These are phyloP conservation scores for Globisporangium nunn DNA, from an alignment of 352 stramenopile genomes.

Conservation along the genomic window DNA sequence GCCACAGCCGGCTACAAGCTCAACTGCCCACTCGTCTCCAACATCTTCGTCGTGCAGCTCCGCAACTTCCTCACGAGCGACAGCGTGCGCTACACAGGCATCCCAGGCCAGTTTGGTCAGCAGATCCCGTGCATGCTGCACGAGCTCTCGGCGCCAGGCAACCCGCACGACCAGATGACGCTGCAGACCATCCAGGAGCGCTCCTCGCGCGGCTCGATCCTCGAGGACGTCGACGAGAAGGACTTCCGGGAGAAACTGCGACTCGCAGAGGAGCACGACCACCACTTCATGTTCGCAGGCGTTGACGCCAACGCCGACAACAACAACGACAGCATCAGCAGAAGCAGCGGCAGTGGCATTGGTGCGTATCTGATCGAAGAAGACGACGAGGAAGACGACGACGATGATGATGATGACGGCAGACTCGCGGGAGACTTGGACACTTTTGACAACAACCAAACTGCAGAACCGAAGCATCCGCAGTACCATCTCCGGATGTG, in stretches of 20 bases:
- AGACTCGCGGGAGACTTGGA: slow-evolving; percentile 6
- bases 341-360: slow-evolving; percentile 1
- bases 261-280: slow-evolving; percentile 10
- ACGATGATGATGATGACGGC: slow-evolving; percentile 6
- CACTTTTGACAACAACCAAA: slow-evolving; percentile 1
- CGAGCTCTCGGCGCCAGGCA: slow-evolving; percentile 24
- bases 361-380: slow-evolving; percentile 13
- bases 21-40: slow-evolving; percentile 44
- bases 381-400: slow-evolving; percentile 17
- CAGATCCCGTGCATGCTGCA: slow-evolving; percentile 41
- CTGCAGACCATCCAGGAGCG: slow-evolving; percentile 46
- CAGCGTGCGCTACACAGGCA: slow-evolving; percentile 30
- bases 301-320: not conserved
- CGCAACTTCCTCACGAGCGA: slow-evolving; percentile 57
- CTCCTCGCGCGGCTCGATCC: slow-evolving; percentile 13
- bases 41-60: slow-evolving; percentile 44
- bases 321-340: not conserved
- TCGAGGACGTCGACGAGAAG: slow-evolving; percentile 15
- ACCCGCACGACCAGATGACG: slow-evolving; percentile 22
- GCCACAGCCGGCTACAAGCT: slow-evolving; percentile 42
- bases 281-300: not conserved
- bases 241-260: slow-evolving; percentile 12
- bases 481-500: not conserved
- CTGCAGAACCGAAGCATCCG: not conserved
- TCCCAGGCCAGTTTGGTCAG: slow-evolving; percentile 24